These are phyloP conservation scores for Lycium barbarum DNA, from an alignment of 257 asterid species.

Conservation along the genomic window DNA sequence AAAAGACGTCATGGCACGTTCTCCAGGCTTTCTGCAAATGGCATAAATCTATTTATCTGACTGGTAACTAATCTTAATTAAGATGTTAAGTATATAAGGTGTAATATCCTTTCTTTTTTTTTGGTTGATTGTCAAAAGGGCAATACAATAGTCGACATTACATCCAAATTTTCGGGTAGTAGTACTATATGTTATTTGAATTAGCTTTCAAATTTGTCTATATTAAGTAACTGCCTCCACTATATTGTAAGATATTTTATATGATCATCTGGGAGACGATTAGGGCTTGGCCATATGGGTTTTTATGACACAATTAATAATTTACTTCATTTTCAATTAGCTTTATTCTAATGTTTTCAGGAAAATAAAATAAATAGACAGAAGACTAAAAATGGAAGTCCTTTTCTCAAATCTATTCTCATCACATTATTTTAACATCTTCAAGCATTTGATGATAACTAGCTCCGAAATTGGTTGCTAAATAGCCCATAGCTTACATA, in stretches of 20 bases:
- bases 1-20: slow-evolving; percentile 3
- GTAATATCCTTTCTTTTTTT: background rate
- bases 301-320: background rate
- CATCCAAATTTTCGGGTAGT: background rate
- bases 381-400: background rate
- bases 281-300: background rate
- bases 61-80: background rate
- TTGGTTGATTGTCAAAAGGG: background rate
- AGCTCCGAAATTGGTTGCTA: no score
- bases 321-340: no score
- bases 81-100: background rate
- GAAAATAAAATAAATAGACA: background rate
- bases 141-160: background rate
- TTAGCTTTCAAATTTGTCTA: no score
- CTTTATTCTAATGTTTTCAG: no score
- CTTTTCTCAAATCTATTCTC: background rate
- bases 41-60: background rate
- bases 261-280: no score
- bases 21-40: background rate
- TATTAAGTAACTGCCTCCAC: background rate
- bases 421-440: background rate
- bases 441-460: no score
- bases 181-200: no score
- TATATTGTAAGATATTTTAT: background rate
- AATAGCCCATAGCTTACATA: no score